Evolutionary conservation across 345 rosid genomes (phyloP).

Genomic region (Kernera saxatilis): DNA sequence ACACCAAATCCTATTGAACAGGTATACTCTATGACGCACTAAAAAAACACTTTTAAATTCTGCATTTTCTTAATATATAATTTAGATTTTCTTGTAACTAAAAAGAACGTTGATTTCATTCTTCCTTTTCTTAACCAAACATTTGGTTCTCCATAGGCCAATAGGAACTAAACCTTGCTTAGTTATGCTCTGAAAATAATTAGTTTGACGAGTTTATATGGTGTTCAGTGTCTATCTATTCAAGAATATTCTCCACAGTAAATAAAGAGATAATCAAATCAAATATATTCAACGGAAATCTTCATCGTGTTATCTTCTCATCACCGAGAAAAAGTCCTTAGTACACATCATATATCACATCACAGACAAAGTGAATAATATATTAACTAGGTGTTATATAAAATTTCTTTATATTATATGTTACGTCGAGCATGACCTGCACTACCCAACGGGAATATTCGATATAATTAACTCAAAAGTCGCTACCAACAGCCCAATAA

Average conservation of each 20-base stretch:
- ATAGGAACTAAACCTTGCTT: not conserved
- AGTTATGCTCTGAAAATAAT: not conserved
- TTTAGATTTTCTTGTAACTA: not conserved
- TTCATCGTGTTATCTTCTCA: constrained; percentile 25
- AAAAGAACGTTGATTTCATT: not conserved
- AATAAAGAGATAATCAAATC: not conserved
- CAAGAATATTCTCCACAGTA: not conserved
- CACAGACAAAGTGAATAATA: not conserved
- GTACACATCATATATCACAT: not conserved
- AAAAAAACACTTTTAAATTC: not conserved
- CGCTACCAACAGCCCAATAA: constrained; percentile 24
- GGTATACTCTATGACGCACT: constrained; percentile 26
- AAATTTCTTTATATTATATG: not conserved
- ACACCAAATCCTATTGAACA: constrained; percentile 23
- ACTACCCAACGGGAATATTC: constrained; percentile 33
- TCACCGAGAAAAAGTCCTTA: not conserved
- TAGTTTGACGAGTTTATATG: not conserved
- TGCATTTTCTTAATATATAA: not conserved
- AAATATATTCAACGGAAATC: not conserved
- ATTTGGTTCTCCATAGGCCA: not conserved
- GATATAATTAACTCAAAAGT: constrained; percentile 2
- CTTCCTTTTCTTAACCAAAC: not conserved
- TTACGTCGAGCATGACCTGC: constrained; percentile 27
- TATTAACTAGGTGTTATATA: not conserved
- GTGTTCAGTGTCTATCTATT: not conserved